Evolutionary conservation across 768 basidiomycete genomes (phyloP).

Genomic region (Lactarius trivialis): DNA sequence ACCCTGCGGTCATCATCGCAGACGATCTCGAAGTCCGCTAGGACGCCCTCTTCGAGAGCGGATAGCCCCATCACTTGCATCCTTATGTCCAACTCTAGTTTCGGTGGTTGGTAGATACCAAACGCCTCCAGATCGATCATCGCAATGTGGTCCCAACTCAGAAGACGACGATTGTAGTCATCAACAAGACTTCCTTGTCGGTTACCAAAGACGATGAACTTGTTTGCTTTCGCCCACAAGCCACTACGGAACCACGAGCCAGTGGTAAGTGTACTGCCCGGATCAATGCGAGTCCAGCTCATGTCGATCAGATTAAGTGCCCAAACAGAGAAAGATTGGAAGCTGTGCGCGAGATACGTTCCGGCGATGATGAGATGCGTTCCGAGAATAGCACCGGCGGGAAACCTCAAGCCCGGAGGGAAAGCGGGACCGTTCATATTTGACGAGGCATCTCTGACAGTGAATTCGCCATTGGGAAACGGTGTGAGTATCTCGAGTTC

Average conservation of each 20-base stretch:
- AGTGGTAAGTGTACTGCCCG: constrained; percentile 73
- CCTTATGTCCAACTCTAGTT: constrained; percentile 52
- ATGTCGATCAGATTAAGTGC: constrained; percentile 79
- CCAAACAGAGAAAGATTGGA: constrained; percentile 96
- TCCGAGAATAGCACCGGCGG: constrained; percentile 88
- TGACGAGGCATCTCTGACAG: constrained; percentile 71
- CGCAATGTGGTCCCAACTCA: constrained; percentile 89
- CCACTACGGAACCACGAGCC: constrained; percentile 96
- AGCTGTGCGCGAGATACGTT: constrained; percentile 89
- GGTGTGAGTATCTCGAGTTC: constrained; percentile 91
- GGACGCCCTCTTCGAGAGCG: constrained; percentile 69
- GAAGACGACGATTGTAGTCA: constrained; percentile 85
- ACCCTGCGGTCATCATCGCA: constrained; percentile 87
- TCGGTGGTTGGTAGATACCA: constrained; percentile 89
- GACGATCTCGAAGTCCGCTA: constrained; percentile 89
- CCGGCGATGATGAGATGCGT: constrained; percentile 90
- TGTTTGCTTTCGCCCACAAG: constrained; percentile 77
- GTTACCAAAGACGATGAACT: constrained; percentile 89
- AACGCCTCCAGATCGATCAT: constrained; percentile 90
- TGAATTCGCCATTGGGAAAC: constrained; percentile 65
- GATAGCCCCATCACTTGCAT: constrained; percentile 84
- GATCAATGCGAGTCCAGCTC: constrained; percentile 85
- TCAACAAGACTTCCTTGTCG: constrained; percentile 80
- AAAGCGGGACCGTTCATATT: constrained; percentile 76
- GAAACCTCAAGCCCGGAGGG: constrained; percentile 94